Evolutionary conservation across 2,329 filamentous ascomycete species (phyloP).

Genomic region (Hymenoscyphus scutula): DNA sequence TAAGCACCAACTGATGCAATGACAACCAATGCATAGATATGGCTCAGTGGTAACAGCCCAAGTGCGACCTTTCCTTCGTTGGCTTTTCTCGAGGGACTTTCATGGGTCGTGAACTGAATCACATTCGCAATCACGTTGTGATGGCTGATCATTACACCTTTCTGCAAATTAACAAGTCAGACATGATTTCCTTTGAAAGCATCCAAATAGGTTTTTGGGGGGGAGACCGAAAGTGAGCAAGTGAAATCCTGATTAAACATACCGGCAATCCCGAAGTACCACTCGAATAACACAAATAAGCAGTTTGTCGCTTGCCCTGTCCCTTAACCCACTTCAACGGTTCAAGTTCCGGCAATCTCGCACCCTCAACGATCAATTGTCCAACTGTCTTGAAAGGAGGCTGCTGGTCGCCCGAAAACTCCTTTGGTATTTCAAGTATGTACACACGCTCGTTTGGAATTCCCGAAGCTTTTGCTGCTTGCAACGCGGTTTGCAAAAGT

Average conservation of each 20-base stretch:
- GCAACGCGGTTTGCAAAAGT: slow-evolving; percentile 60
- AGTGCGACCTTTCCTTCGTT: slow-evolving; percentile 41
- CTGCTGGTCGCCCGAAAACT: slow-evolving; percentile 47
- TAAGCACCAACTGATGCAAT: slow-evolving; percentile 65
- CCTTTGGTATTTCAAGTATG: slow-evolving; percentile 64
- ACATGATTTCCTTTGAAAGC: not conserved
- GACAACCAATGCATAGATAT: slow-evolving; percentile 77
- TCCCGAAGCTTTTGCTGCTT: slow-evolving; percentile 67
- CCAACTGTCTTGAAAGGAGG: slow-evolving; percentile 63
- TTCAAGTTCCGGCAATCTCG: slow-evolving; percentile 51
- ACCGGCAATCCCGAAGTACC: slow-evolving; percentile 60
- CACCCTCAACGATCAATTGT: slow-evolving; percentile 69
- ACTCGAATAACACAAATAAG: slow-evolving; percentile 72
- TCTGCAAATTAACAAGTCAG: slow-evolving; percentile 39
- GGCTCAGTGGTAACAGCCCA: slow-evolving; percentile 82
- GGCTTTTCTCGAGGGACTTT: slow-evolving; percentile 47
- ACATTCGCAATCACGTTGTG: slow-evolving; percentile 77
- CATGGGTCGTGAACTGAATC: slow-evolving; percentile 45
- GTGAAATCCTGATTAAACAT: slow-evolving; percentile 9
- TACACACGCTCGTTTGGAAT: slow-evolving; percentile 72
- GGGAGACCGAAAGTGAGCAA: not conserved
- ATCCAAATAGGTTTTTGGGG: not conserved
- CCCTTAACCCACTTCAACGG: slow-evolving; percentile 60
- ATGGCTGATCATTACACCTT: slow-evolving; percentile 87
- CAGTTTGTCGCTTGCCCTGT: slow-evolving; percentile 64